Evolutionary conservation across 1,139 yeast genomes (phyloP).

Genomic region (Magnusiomyces fungicola): DNA sequence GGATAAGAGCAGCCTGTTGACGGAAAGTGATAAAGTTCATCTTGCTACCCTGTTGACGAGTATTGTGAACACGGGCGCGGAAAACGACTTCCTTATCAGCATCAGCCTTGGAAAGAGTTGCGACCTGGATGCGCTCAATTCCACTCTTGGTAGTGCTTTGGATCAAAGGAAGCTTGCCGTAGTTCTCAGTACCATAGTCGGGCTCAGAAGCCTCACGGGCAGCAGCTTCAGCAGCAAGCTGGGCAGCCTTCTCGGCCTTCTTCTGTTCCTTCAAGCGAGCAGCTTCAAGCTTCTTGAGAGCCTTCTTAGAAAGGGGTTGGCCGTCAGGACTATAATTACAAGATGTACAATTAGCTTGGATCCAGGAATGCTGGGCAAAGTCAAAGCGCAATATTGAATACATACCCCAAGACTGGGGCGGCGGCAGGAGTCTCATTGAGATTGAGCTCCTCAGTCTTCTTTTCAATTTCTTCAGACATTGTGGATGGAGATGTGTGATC

Average conservation of each 20-base stretch:
- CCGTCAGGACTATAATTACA: constrained; percentile 50
- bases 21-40: constrained; percentile 86
- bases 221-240: constrained; percentile 77
- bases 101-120: constrained; percentile 46
- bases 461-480: constrained; percentile 24
- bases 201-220: constrained; percentile 75
- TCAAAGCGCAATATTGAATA: too few relatives aligned
- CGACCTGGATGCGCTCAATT: constrained; percentile 49
- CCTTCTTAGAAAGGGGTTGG: constrained; percentile 90
- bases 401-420: constrained; percentile 25
- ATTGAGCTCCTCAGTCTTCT: constrained; percentile 23
- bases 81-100: constrained; percentile 76
- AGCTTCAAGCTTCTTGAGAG: constrained; percentile 87
- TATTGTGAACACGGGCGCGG: constrained; percentile 89
- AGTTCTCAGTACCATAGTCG: constrained; percentile 79
- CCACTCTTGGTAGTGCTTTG: constrained; percentile 65
- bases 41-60: constrained; percentile 94
- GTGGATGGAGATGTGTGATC: background rate
- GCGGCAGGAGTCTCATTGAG: constrained; percentile 32
- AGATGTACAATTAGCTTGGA: too few relatives aligned
- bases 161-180: constrained; percentile 83
- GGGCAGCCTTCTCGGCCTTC: constrained; percentile 89
- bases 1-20: constrained; percentile 78
- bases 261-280: constrained; percentile 88
- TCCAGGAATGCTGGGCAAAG: too few relatives aligned